Evolutionary conservation across 495 filamentous ascomycete genomes (phyloP), one percentile per base, ranked within the genome.

Genomic region (Tirmania nivea): DNA sequence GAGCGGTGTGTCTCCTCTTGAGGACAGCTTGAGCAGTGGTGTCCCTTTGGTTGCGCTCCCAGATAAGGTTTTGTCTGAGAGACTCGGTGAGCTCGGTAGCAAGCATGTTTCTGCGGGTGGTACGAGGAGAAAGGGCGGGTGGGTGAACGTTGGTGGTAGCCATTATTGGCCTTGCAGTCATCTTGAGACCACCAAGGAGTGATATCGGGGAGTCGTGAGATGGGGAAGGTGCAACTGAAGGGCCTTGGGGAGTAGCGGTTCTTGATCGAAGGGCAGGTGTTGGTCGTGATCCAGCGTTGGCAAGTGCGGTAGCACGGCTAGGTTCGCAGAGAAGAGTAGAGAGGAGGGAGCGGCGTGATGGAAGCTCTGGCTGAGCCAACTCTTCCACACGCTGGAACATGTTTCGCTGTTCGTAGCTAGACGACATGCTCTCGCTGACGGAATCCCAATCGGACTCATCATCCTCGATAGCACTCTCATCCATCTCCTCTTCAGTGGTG

Each of bases 31-130:
- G 83, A 53, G 83, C 81, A 4, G 86, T 93, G 34, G 83, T 80
- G 55, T 83, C 84, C 76, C 89, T 93, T 71, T 88, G 83, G 60
- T 88, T 82, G 21, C 84, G 81, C 60, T 89, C 84, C 80, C 81
- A 86, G 12, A 89, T 70, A n/a, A 89, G 72, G 55, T 86, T 78
- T 58, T 78, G 77, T 17, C 84, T 75, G 14, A 89, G 72, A 34
- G 83, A 86, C 59, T 84, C 81, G 4, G 84, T 86, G 57, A 99
- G 71, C 68, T 99, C 90, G 21, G 86, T 88, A 35, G 86, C 80
- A 53, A 99, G 76, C 90, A 99, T 99, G 68, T 99, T 93, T 48
- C 89, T 77, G 48, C 92, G 79, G 0, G 92, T 99, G 0, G 92
- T 94, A 54, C 86, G 77, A 0, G 90, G 90, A 8, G 90, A 95